These are phyloP conservation scores for Trametes pubescens DNA, from an alignment of 1,284 basidiomycete species.

Conservation along the genomic window DNA sequence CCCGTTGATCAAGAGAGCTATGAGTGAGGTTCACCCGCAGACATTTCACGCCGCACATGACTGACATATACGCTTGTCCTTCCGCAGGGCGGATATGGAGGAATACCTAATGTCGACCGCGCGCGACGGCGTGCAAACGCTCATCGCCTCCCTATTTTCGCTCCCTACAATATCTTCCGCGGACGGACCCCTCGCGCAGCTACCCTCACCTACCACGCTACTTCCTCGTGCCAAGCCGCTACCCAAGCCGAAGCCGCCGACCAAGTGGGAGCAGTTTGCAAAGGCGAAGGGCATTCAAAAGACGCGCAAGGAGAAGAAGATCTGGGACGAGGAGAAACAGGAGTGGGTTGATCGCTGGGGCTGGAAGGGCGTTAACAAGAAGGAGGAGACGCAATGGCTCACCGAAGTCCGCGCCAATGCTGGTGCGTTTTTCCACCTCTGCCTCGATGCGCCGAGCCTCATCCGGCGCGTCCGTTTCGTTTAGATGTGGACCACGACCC, in stretches of 20 bases:
- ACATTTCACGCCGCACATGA: not conserved
- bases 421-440: slow-evolving; percentile 58
- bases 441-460: not conserved
- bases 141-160: slow-evolving; percentile 83
- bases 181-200: slow-evolving; percentile 86
- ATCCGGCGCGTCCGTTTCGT: not conserved
- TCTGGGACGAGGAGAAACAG: slow-evolving; percentile 95
- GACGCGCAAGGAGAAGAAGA: slow-evolving; percentile 80
- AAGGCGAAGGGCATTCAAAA: slow-evolving; percentile 94
- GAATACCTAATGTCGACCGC: slow-evolving; percentile 83
- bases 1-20: slow-evolving; percentile 85
- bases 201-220: slow-evolving; percentile 79
- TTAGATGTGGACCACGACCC: slow-evolving; percentile 84
- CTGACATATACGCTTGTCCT: slow-evolving; percentile 1
- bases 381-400: slow-evolving; percentile 91
- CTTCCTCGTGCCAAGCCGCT: slow-evolving; percentile 93
- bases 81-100: slow-evolving; percentile 75
- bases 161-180: slow-evolving; percentile 81
- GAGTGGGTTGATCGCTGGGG: slow-evolving; percentile 97
- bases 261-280: slow-evolving; percentile 98
- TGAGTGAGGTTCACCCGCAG: slow-evolving; percentile 56
- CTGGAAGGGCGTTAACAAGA: slow-evolving; percentile 89
- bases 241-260: slow-evolving; percentile 91
- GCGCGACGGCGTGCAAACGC: slow-evolving; percentile 86
- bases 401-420: slow-evolving; percentile 89